Base-by-base conservation (phyloP, 768 basidiomycete species). In the Leccinum imitatum region DNA sequence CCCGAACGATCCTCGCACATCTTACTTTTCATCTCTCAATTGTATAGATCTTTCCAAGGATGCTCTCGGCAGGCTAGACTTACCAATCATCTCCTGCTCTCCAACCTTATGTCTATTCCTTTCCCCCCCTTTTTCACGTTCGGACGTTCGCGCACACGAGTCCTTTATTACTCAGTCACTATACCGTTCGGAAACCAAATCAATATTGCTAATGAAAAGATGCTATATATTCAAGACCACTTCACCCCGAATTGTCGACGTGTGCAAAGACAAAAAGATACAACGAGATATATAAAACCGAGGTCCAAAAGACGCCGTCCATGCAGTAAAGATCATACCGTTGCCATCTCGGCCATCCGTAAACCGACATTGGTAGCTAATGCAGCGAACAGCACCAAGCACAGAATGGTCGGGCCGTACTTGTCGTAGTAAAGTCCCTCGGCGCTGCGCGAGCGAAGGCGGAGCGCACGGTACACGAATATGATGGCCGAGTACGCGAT, bases 351-450 rank as follows among this genome's bases (percentile, higher is more conserved):
- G 13, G 79, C 72, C 57, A 86, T 66, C 58, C 91, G 78, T 66
- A 94, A 72, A 21, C 80, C 88, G 63, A 95, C 82, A 69, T 95
- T 95, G 62, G 87, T 83, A 21, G 82, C 81, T 54, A 95, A 73
- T 17, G 92, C 90, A 37, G 79, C 75, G 58, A 90, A 82, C 48
- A 97, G 73, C 44, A 88, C 80, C 25, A 84, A 63, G 63, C 90
- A 92, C 23, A 96, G 77, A 4, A 87, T 70, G 1, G 89, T 91
- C 39, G 93, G 93, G 0, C 93, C 92, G 63, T 87, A 93, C 75
- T 87, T 89, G 76, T 96, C 93, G 69, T 94, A 93, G 75, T 96
- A 96, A 54, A 93, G 65, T 23, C 91, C 90, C 57, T 89, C 86
- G 0, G 93, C 92, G 31, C 82, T 80, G 39, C 88, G 84, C 59